A percentile compares a stretch with the other conserved stretches of the same genome.
These are phyloP conservation scores for Skeletonema tropicum DNA, from an alignment of 108 stramenopile genomes.

Conservation along the genomic window DNA sequence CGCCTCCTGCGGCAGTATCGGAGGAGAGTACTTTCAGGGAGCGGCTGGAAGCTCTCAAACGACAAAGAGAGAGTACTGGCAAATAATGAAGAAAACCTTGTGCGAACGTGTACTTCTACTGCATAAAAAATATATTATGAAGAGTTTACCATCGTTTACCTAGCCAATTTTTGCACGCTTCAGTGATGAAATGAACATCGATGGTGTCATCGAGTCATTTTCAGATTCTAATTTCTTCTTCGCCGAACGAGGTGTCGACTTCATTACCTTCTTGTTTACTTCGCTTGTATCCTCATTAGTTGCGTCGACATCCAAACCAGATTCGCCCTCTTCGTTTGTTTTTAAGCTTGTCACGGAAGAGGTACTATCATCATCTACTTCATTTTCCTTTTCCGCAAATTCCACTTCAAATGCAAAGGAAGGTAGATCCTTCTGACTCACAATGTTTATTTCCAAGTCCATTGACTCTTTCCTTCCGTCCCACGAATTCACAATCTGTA, in stretches of 20 bases:
- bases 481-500: constrained; percentile 75
- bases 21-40: constrained; percentile 25
- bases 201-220: constrained; percentile 11
- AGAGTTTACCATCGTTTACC: neutral
- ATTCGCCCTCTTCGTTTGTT: neutral
- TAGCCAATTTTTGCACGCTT: constrained; percentile 22
- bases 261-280: neutral
- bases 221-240: neutral
- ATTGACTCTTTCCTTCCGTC: constrained; percentile 59
- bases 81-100: too few species aligned
- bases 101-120: neutral
- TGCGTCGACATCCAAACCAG: neutral
- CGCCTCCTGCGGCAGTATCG: constrained; percentile 12
- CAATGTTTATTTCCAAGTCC: constrained; percentile 68
- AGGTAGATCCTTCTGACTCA: constrained; percentile 58
- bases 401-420: constrained; percentile 44
- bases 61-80: constrained; percentile 1
- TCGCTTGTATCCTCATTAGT: neutral
- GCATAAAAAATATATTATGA: neutral
- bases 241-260: neutral
- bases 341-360: neutral
- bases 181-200: constrained; percentile 22
- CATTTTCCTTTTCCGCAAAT: neutral
- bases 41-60: neutral
- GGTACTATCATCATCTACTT: neutral